A percentile compares a stretch with the other conserved stretches of the same genome.
phyloP scores from a whole-genome alignment of 1,139 yeast genomes.

The Candida labiduridarum region DNA sequence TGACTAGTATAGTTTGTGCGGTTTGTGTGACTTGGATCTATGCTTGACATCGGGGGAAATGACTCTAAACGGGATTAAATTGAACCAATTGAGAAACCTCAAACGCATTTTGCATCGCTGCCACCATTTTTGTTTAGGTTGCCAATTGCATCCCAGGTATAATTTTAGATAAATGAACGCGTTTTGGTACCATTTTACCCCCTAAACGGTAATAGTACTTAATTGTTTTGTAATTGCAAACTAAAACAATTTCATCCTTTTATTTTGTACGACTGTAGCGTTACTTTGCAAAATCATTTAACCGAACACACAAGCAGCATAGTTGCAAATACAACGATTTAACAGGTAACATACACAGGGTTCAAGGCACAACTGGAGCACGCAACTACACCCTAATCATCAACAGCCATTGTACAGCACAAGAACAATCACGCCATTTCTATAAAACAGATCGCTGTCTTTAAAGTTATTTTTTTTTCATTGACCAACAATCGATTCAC shows the following conservation, averaged over 20 bases:
- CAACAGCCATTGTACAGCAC: no score
- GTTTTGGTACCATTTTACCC: neutral
- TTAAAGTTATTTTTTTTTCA: neutral
- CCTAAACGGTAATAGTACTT: slow-evolving; percentile 3
- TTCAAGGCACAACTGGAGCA: no score
- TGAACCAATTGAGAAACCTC: slow-evolving; percentile 1
- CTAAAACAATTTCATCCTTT: neutral
- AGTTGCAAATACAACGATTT: no score
- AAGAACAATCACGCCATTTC: neutral
- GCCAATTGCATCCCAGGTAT: neutral
- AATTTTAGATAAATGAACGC: neutral
- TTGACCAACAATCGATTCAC: neutral
- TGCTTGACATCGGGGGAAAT: neutral
- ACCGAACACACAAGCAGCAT: neutral
- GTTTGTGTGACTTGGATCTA: no score
- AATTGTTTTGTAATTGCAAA: neutral
- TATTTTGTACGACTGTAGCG: no score
- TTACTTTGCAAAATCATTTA: no score
- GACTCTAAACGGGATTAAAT: neutral
- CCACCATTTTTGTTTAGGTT: neutral
- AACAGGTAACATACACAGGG: no score
- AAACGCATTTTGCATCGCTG: neutral
- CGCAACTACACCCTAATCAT: no score
- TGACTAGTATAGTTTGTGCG: no score
- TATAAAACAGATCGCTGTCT: no score